Evolutionary conservation across 148 eudicot species (phyloP), one percentile per base, ranked within the genome.

Genomic region (Pouteria glomerata): DNA sequence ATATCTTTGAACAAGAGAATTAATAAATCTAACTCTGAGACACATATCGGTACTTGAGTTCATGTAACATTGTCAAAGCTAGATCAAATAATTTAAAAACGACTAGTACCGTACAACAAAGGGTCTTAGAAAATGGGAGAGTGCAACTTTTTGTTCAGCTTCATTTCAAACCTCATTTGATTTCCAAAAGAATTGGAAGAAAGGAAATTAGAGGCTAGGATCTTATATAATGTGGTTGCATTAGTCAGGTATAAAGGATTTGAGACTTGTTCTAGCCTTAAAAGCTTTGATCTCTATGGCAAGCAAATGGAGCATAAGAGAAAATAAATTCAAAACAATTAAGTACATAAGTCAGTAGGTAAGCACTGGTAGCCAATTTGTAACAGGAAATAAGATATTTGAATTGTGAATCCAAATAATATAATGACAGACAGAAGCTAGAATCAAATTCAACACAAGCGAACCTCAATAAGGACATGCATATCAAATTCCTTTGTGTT

Each of bases 381-480:
- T n/a, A n/a, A n/a, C n/a, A n/a, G n/a, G 33, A 33, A 18, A 15
- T 10, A 59, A 30, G 23, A 18, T 4, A 59, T 30, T 18, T 16
- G 6, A 14, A 59, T 39, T 52, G 57, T n/a, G 21, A n/a, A n/a
- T 2, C 7, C 39, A 4, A 19, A 4, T 34, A 18, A 10, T 6
- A 15, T 44, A 7, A 15, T 44, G 48, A 6, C 13, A 12, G 48
- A 2, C 13, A 7, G 48, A 8, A 24, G 53, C 16, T 16, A 35
- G 31, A 14, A 8, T 19, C 0, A 6, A 61, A 35, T 27, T 18
- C 7, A 34, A 16, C 16, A 33, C 7, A 55, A 48, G 41, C 87
- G 81, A 76, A 91, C 98, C 97, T 95, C 98, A 57, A 95, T 95
- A 77, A 95, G 88, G 74, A 95, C 98, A 70, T 95, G 98, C 98